Conservation (phyloP, 192 early-diverging fungal species). For the Backusella liffmaniae region DNA sequence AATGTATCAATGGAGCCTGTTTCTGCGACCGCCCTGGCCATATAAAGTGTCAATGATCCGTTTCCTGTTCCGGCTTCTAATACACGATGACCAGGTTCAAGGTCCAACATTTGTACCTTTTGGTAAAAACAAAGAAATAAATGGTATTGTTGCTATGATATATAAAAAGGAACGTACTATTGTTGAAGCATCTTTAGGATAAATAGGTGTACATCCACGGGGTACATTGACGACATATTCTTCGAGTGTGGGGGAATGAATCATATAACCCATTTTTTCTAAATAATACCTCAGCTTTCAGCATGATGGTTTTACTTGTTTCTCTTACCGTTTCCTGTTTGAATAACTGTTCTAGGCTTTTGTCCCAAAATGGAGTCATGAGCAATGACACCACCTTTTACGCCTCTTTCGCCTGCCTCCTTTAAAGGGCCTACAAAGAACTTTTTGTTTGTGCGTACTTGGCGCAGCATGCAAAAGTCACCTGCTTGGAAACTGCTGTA, state of each 20-base stretch:
- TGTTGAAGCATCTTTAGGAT: constrained; percentile 62
- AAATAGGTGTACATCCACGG: constrained; percentile 51
- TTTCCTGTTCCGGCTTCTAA: constrained; percentile 73
- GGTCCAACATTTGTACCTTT: constrained; percentile 53
- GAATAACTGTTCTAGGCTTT: constrained; percentile 21
- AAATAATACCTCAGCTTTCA: background rate
- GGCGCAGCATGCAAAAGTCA: constrained; percentile 35
- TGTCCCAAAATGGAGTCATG: constrained; percentile 36
- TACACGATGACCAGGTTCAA: constrained; percentile 51
- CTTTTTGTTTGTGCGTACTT: constrained; percentile 27
- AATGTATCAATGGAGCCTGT: constrained; percentile 49
- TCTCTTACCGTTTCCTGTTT: constrained; percentile 31
- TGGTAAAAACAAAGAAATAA: background rate
- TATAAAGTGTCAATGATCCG: constrained; percentile 58
- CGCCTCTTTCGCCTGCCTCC: constrained; percentile 14
- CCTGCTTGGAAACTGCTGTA: constrained; percentile 18
- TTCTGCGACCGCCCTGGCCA: constrained; percentile 51
- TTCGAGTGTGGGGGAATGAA: constrained; percentile 45
- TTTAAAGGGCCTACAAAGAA: constrained; percentile 42
- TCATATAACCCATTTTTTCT: constrained; percentile 25
- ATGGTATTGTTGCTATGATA: background rate
- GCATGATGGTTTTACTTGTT: background rate
- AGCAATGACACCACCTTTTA: constrained; percentile 18
- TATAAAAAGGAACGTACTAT: constrained; percentile 30
- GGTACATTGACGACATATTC: constrained; percentile 38